These are phyloP conservation scores for Cynanchum wilfordii DNA, from an alignment of 257 asterid genomes.

Conservation along the genomic window DNA sequence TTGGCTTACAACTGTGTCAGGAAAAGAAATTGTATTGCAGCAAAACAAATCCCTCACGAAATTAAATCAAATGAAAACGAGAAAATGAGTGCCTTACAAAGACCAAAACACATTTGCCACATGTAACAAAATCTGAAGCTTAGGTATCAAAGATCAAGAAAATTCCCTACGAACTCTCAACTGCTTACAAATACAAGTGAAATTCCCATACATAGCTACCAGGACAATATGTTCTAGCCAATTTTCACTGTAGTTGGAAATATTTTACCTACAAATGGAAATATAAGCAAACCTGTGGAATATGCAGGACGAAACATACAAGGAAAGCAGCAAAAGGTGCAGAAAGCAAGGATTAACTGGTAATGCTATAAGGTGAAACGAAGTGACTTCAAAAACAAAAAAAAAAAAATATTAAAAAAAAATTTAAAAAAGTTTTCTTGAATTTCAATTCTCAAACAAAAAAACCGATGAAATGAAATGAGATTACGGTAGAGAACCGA, in stretches of 20 bases:
- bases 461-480: neutral
- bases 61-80: neutral
- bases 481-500: neutral
- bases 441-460: neutral
- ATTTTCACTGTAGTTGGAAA: neutral
- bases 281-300: neutral
- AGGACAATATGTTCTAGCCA: neutral
- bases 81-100: no score
- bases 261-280: neutral
- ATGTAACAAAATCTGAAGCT: neutral
- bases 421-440: no score
- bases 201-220: neutral
- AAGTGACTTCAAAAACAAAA: neutral
- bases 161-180: neutral
- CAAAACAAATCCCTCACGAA: conserved; percentile 26
- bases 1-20: conserved; percentile 20
- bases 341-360: neutral
- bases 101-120: neutral
- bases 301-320: neutral
- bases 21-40: conserved; percentile 17
- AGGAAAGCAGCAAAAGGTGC: neutral
- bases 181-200: neutral
- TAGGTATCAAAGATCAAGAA: neutral
- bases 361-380: neutral
- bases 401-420: no score